Conservation (phyloP, 2,329 filamentous ascomycete species). For the Pseudopyricularia cyperi region DNA sequence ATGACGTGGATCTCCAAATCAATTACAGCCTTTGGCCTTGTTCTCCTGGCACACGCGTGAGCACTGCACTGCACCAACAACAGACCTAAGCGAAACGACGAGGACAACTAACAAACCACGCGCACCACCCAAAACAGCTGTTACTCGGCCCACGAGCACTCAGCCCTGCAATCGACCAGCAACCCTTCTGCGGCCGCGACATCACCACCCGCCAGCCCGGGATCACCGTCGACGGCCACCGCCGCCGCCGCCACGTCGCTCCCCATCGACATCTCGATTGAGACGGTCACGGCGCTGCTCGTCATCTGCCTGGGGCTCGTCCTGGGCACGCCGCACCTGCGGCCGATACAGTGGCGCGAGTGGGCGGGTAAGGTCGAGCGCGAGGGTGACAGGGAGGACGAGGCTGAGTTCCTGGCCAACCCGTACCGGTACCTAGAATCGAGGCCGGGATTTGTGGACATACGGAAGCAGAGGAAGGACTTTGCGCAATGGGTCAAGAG, state of each 20-base stretch:
- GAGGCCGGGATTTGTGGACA: constrained; percentile 74
- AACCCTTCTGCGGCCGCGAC: constrained; percentile 25
- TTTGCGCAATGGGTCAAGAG: constrained; percentile 62
- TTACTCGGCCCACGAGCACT: constrained; percentile 93
- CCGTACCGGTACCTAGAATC: constrained; percentile 71
- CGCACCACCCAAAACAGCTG: constrained; percentile 45
- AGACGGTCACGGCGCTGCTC: constrained; percentile 69
- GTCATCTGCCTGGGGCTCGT: constrained; percentile 78
- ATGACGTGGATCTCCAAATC: constrained; percentile 64
- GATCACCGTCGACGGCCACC: constrained; percentile 23
- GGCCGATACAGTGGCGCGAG: constrained; percentile 71
- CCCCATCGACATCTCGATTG: constrained; percentile 76
- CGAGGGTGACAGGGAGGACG: constrained; percentile 42
- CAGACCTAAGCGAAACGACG: not conserved
- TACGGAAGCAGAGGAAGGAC: constrained; percentile 66
- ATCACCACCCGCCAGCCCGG: constrained; percentile 10
- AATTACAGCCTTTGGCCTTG: constrained; percentile 59
- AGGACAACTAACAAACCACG: not conserved
- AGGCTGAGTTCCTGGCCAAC: constrained; percentile 61
- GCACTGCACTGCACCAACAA: constrained; percentile 16
- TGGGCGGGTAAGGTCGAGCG: constrained; percentile 80
- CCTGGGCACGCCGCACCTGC: constrained; percentile 59
- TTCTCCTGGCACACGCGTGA: constrained; percentile 81
- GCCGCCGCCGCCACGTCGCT: constrained; percentile 35
- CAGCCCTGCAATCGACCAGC: constrained; percentile 51